Percentiles rank a stretch among this genome's conserved stretches.
phyloP scores from a whole-genome alignment of 2,329 filamentous ascomycete genomes.

The Venturia effusa region DNA sequence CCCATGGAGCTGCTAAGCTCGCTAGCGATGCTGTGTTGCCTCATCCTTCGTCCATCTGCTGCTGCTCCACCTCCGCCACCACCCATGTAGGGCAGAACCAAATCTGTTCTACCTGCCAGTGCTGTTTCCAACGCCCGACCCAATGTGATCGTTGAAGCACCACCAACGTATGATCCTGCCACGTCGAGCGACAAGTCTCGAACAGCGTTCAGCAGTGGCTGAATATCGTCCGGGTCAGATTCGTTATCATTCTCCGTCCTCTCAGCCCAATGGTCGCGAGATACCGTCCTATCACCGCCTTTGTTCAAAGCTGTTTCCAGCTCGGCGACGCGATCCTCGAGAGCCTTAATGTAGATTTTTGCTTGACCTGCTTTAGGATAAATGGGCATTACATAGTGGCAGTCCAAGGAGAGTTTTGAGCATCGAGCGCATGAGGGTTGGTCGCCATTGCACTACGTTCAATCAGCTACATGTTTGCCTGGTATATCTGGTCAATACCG shows the following conservation, averaged over 20 bases:
- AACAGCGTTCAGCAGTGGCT: constrained; percentile 2
- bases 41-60: not conserved
- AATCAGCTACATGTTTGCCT: not conserved
- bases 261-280: not conserved
- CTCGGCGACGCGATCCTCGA: constrained; percentile 5
- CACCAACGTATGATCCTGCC: not conserved
- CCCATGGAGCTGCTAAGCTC: not conserved
- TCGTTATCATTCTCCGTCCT: not conserved
- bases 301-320: not conserved
- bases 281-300: not conserved
- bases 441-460: not conserved
- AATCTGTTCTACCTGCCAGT: not conserved
- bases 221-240: not conserved
- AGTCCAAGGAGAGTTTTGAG: not conserved
- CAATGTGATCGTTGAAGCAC: not conserved
- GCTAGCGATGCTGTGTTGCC: not conserved
- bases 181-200: constrained; percentile 1
- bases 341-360: constrained; percentile 5
- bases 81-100: not conserved
- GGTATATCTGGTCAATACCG: not conserved
- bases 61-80: too few species aligned
- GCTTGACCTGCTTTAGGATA: not conserved
- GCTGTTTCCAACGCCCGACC: constrained; percentile 1
- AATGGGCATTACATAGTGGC: constrained; percentile 7
- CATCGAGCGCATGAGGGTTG: not conserved